Conservation (phyloP, 192 early-diverging fungal species). For the Podila clonocystis region DNA sequence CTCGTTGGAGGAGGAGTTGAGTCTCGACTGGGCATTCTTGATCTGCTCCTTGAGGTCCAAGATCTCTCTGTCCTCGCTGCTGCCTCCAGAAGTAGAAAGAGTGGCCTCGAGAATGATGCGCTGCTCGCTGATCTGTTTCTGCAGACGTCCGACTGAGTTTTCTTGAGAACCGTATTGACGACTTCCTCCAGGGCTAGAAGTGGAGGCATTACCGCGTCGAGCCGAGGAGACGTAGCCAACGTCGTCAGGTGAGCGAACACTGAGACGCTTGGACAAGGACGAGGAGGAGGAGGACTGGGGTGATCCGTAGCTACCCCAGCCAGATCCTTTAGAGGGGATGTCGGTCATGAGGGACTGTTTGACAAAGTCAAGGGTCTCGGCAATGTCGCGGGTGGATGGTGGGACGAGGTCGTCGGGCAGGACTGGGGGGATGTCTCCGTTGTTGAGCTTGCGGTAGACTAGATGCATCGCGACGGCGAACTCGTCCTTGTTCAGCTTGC, state of each 20-base stretch:
- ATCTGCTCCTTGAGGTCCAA: slow-evolving; percentile 53
- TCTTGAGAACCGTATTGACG: slow-evolving; percentile 23
- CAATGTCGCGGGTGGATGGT: slow-evolving; percentile 84
- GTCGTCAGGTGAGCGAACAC: slow-evolving; percentile 46
- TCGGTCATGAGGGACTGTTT: slow-evolving; percentile 74
- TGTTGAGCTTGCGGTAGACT: slow-evolving; percentile 88
- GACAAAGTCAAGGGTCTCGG: slow-evolving; percentile 68
- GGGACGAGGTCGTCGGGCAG: slow-evolving; percentile 90
- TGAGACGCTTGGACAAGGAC: slow-evolving; percentile 38
- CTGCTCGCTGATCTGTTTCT: slow-evolving; percentile 54
- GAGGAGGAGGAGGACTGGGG: slow-evolving; percentile 17
- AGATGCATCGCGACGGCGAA: slow-evolving; percentile 98
- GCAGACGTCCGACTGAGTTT: slow-evolving; percentile 33
- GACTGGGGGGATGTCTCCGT: slow-evolving; percentile 78
- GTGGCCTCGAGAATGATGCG: slow-evolving; percentile 49
- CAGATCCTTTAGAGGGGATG: slow-evolving; percentile 53
- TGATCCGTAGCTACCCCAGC: slow-evolving; percentile 39
- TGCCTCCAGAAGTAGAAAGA: slow-evolving; percentile 9
- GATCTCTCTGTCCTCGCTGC: slow-evolving; percentile 53
- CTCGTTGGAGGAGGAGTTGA: slow-evolving; percentile 30
- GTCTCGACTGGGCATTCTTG: slow-evolving; percentile 47
- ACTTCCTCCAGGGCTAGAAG: slow-evolving; percentile 4
- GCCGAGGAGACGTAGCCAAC: slow-evolving; percentile 54
- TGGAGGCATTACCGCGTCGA: slow-evolving; percentile 29
- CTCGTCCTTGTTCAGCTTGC: slow-evolving; percentile 93